A percentile compares a stretch with the other conserved stretches of the same genome.
Evolutionary conservation across 2,329 filamentous ascomycete species (phyloP).

Genomic region (Hymenoscyphus fructigenus): DNA sequence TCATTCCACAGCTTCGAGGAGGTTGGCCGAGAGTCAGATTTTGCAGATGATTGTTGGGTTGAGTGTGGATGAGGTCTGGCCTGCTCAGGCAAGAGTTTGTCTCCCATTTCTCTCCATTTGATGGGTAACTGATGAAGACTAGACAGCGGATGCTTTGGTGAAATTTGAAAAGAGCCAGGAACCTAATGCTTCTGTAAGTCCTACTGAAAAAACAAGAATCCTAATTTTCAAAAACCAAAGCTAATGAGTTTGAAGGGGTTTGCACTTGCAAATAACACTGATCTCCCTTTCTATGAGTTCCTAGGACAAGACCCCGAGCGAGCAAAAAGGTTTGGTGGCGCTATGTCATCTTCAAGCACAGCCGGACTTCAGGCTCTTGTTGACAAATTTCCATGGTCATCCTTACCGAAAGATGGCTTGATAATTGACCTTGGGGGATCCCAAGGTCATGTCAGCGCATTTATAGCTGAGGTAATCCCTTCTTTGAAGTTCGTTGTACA

Average conservation of each 20-base stretch:
- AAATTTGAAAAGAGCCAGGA: slow-evolving; percentile 10
- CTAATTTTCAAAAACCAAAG: neutral
- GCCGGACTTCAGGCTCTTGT: slow-evolving; percentile 14
- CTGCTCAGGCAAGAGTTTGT: slow-evolving; percentile 42
- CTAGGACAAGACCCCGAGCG: slow-evolving; percentile 38
- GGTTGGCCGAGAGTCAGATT: slow-evolving; percentile 19
- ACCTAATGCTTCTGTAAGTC: slow-evolving; percentile 13
- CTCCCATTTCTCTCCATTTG: too few species aligned
- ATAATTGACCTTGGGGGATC: slow-evolving; percentile 30
- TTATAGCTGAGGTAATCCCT: slow-evolving; percentile 24
- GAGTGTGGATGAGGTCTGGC: slow-evolving; percentile 47
- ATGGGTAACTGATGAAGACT: too few species aligned
- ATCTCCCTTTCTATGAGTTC: slow-evolving; percentile 12
- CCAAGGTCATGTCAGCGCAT: slow-evolving; percentile 27
- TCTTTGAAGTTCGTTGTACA: slow-evolving; percentile 30
- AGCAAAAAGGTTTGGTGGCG: slow-evolving; percentile 49
- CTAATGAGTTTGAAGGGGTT: slow-evolving; percentile 4
- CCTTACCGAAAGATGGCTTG: neutral
- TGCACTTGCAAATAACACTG: slow-evolving; percentile 15
- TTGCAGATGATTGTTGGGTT: slow-evolving; percentile 45
- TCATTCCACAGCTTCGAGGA: slow-evolving; percentile 23
- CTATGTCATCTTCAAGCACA: slow-evolving; percentile 41
- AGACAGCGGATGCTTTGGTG: slow-evolving; percentile 14
- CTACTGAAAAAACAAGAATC: neutral
- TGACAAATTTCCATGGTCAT: slow-evolving; percentile 14